Base-by-base conservation (phyloP, 139 green algal genomes). In the Spirogloea muscicola region DNA sequence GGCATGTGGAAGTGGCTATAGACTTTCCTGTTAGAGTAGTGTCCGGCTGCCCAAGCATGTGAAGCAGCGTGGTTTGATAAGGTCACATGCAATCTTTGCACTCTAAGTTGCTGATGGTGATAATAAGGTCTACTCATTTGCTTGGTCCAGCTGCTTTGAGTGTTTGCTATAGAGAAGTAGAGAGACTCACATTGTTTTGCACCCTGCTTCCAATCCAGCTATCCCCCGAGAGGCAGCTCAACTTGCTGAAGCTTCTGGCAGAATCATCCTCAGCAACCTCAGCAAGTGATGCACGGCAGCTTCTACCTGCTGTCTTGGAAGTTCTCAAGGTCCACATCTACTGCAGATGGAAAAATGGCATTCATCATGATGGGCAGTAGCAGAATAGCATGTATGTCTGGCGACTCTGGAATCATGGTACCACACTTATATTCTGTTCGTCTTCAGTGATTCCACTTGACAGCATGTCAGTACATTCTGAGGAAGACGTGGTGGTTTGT, bases 231-330 rank as follows among this genome's bases (percentile, higher is more conserved):
- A 77, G 61, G 70, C 58, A 77, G 70, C 13, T 21, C 9, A 44
- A 73, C n/a, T 42, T 80, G 63, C 31, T 80, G 51, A 58, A 61
- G 72, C 52, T 18, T 31, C 13, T 80, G 27, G 72, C 72, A 37
- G 72, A 80, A 27, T 36, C 61, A 7, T 42, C 72, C 10, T n/a
- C 63, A 0, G 39, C 40, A 39, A 77, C 63, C 5, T 36, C 62
- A 16, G 37, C 63, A 1, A 31, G 46, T 27, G 72, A 80, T 38
- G 46, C 62, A 18, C 44, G 72, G n/a, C 21, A n/a, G n/a, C 29
- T 77, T 5, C 72, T 80, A 18, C 72, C 72, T 2, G 27, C 31
- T 29, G 29, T 79, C 10, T 27, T 77, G 0, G 72, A 46, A 6
- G 41, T 80, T 31, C 29, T 80, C 38, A 80, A 80, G 68, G 68